These are phyloP conservation scores for Eucalyptus melliodora DNA, from an alignment of 345 rosid genomes.

Conservation along the genomic window DNA sequence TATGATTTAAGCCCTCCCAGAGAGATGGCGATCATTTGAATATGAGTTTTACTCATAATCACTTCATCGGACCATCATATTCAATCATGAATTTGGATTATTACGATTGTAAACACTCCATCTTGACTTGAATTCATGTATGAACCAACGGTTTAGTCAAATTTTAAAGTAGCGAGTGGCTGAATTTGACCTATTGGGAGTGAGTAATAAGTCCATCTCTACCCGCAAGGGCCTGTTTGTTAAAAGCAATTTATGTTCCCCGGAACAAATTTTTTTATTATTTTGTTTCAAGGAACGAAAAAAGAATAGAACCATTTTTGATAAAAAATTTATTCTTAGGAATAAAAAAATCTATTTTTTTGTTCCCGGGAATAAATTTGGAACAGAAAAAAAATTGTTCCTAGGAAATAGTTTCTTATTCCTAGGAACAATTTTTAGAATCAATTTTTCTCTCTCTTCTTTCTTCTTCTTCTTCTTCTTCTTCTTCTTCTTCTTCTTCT, in stretches of 20 bases:
- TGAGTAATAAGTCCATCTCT: not conserved
- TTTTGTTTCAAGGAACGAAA: too few species aligned
- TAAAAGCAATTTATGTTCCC: too few species aligned
- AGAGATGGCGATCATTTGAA: not conserved
- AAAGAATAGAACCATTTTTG: too few species aligned
- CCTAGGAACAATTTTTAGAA: too few species aligned
- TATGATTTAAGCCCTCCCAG: not conserved
- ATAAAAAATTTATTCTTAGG: rapidly evolving
- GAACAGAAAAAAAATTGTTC: too few species aligned
- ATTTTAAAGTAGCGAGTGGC: not conserved
- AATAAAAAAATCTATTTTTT: too few species aligned
- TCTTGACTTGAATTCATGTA: not conserved
- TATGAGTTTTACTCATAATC: not conserved
- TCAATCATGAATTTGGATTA: not conserved
- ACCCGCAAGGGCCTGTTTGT: not conserved
- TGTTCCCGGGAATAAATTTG: rapidly evolving
- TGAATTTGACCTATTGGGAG: not conserved
- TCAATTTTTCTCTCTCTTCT: too few species aligned
- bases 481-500: too few species aligned
- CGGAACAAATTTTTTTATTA: too few species aligned
- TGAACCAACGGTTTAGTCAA: not conserved
- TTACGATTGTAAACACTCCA: not conserved
- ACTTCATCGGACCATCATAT: not conserved
- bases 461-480: too few species aligned
- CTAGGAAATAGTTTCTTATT: too few species aligned